These are phyloP conservation scores for Xerocomellus dryophilus DNA, from an alignment of 768 basidiomycete genomes.

Conservation along the genomic window DNA sequence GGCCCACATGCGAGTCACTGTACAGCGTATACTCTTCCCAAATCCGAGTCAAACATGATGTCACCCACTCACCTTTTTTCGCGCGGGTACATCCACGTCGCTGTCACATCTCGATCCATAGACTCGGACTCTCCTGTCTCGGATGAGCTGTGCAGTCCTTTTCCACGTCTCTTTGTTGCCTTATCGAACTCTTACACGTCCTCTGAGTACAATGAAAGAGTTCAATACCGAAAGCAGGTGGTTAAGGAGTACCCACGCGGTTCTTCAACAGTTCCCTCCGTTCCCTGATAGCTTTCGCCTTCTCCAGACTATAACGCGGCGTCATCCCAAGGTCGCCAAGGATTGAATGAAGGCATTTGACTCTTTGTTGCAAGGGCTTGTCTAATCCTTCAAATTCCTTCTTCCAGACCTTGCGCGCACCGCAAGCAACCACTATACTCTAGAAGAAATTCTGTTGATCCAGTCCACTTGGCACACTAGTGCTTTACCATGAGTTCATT, in stretches of 20 bases:
- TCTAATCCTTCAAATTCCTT: slow-evolving; percentile 65
- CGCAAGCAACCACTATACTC: slow-evolving; percentile 71
- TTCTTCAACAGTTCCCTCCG: slow-evolving; percentile 75
- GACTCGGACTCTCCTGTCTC: slow-evolving; percentile 28
- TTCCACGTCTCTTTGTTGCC: slow-evolving; percentile 36
- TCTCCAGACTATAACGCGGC: slow-evolving; percentile 71
- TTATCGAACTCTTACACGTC: slow-evolving; percentile 72
- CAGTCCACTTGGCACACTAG: not conserved
- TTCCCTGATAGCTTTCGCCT: slow-evolving; percentile 72
- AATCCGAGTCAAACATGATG: not conserved
- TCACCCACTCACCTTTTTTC: slow-evolving; percentile 40
- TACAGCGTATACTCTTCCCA: no score
- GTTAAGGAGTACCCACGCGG: slow-evolving; percentile 51
- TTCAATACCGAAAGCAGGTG: not conserved
- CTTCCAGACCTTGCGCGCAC: slow-evolving; percentile 73
- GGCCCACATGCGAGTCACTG: no score
- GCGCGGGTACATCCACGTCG: slow-evolving; percentile 34
- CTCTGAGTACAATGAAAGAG: slow-evolving; percentile 40
- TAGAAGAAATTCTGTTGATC: slow-evolving; percentile 24
- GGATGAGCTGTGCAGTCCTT: slow-evolving; percentile 7
- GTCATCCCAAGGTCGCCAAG: slow-evolving; percentile 77
- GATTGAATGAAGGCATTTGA: slow-evolving; percentile 60
- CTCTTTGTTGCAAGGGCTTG: slow-evolving; percentile 58
- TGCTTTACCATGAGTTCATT: slow-evolving; percentile 65
- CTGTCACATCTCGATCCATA: slow-evolving; percentile 33